Evolutionary conservation across 2,329 filamentous ascomycete species (phyloP), one percentile per base, ranked within the genome.

Genomic region (Pseudocercospora crystallina): DNA sequence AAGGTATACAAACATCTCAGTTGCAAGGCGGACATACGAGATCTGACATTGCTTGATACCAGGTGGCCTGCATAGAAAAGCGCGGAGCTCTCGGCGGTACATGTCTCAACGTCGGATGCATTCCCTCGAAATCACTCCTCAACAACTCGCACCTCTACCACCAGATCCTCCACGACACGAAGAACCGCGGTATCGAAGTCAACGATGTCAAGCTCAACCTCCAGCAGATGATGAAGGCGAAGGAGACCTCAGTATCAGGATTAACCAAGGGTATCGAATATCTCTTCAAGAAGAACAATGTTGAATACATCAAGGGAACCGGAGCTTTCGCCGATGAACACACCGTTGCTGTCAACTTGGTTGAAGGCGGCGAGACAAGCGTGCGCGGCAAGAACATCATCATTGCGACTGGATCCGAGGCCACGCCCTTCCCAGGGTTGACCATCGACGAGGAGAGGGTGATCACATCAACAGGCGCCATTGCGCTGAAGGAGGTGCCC

Each of bases 61-160:
- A 96, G 90, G 92, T 96, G 59, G 83, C 90, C 56, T 99, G 94
- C 77, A 95, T 99, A 77, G 94, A 99, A 79, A 99, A 99, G 83
- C 90, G 94, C 71, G 94, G 94, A 63, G 81, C 84, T 54, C 85
- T 99, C 65, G 94, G 94, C 68, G 94, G 94, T 71, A 99, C 94
- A 68, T 99, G 94, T 80, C 79, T 99, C 68, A 99, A 99, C 73
- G 94, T 99, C 69, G 94, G 94, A 77, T 99, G 94, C 78, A 99
- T 99, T 71, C 94, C 94, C 62, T 99, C 94, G 61, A 99, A 99
- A 78, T 96, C 94, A 58, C 89, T 99, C 64, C 89, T 99, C 73
- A 99, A 97, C 86, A 99, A 97, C 82, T 96, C 94, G 66, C 90
- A 96, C 74, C 83, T 99, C 56, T 97, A 97, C 81, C 92, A 97